phyloP scores from a whole-genome alignment of 371 early-diverging fungal genomes.

The Conidiobolus incongruus region DNA sequence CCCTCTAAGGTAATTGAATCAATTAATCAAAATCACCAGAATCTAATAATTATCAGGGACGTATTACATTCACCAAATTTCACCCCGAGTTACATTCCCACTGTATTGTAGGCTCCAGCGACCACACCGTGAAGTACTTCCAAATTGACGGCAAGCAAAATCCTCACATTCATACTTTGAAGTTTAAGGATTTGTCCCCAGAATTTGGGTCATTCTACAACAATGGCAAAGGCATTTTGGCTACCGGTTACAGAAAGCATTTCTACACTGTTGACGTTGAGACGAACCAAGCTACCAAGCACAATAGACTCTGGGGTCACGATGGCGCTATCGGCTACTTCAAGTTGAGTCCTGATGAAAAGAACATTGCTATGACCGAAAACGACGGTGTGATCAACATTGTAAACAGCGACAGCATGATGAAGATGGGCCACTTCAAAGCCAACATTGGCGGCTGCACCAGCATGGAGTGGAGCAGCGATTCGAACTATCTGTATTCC shows the following conservation, averaged over 20 bases:
- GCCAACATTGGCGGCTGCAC: conserved; percentile 58
- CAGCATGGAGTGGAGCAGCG: conserved; percentile 26
- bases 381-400: conserved; percentile 57
- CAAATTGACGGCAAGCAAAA: conserved; percentile 79
- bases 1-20: conserved; percentile 41
- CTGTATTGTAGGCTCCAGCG: no score
- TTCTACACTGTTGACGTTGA: conserved; percentile 77
- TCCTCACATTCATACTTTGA: conserved; percentile 61
- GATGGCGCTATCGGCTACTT: background rate
- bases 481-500: conserved; percentile 36
- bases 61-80: background rate
- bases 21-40: background rate
- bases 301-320: background rate
- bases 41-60: background rate
- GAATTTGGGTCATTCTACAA: conserved; percentile 45
- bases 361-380: conserved; percentile 13
- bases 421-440: conserved; percentile 60
- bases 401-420: conserved; percentile 49
- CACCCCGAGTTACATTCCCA: background rate
- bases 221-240: conserved; percentile 44
- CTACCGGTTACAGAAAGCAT: conserved; percentile 43
- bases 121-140: no score
- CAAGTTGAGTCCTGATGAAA: background rate
- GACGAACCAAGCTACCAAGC: conserved; percentile 17
- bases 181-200: conserved; percentile 62